These are phyloP conservation scores for Clavariopsis aquatica DNA, from an alignment of 495 filamentous ascomycete genomes.

Conservation along the genomic window DNA sequence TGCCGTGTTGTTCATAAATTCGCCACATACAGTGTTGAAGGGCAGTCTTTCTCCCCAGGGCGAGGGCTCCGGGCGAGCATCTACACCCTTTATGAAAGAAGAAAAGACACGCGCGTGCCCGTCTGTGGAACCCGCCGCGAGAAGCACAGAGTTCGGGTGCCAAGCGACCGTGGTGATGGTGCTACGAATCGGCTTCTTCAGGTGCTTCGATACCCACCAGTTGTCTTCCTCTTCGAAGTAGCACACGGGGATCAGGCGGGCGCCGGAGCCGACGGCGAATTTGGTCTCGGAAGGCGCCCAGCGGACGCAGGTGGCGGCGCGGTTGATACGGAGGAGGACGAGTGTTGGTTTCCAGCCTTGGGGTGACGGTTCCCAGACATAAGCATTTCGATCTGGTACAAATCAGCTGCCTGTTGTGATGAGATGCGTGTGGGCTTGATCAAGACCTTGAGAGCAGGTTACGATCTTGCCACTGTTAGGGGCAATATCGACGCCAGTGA, in stretches of 20 bases:
- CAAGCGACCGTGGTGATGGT: constrained; percentile 92
- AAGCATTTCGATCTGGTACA: constrained; percentile 83
- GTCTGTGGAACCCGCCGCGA: constrained; percentile 92
- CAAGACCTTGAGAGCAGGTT: constrained; percentile 87
- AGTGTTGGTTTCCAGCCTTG: constrained; percentile 95
- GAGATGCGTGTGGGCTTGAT: background rate
- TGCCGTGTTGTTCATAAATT: constrained; percentile 90
- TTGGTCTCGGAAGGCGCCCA: constrained; percentile 97
- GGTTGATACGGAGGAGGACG: constrained; percentile 94
- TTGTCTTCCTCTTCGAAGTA: constrained; percentile 99
- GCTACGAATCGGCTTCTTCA: constrained; percentile 96
- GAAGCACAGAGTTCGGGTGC: constrained; percentile 95
- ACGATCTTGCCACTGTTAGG: constrained; percentile 88
- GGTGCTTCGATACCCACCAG: constrained; percentile 99
- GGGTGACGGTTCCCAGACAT: constrained; percentile 93
- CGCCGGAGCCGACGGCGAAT: constrained; percentile 95
- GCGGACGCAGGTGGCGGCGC: constrained; percentile 93
- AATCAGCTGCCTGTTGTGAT: constrained; percentile 17
- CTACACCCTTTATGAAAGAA: constrained; percentile 91
- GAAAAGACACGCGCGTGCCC: constrained; percentile 97
- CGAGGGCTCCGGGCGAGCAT: constrained; percentile 80
- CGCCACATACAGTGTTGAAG: constrained; percentile 97
- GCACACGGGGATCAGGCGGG: constrained; percentile 93
- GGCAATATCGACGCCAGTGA: constrained; percentile 95
- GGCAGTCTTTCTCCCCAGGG: constrained; percentile 94